Base-by-base conservation (phyloP, 1,139 yeast genomes). In the Pichia cactophila region DNA sequence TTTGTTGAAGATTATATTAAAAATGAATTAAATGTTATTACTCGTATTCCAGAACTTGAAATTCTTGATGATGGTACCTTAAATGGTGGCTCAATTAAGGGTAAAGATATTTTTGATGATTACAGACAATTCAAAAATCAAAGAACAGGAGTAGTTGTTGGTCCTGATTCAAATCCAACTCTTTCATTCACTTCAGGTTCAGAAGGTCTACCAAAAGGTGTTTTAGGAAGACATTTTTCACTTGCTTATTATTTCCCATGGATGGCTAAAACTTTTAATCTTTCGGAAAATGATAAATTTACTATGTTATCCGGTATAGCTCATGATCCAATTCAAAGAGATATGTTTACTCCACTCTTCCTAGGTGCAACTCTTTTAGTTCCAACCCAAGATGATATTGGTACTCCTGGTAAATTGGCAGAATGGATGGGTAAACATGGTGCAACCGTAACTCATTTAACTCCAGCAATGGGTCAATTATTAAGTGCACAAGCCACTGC, bases 391-490 rank as follows among this genome's bases (percentile, higher is more conserved):
- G 97, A 92, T 65, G 99, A 94, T 65, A 92, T 92, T 62, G 98
- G 98, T 46, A 92, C 98, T 5, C 98, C 99, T 7, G 98, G 98
- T 40, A 83, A 84, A 63, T 74, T 92, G 50, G 98, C 99, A 6
- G 94, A 87, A 60, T 92, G 99, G 99, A 89, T 94, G 95, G 81
- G 85, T 38, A 81, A 77, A 54, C 80, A 89, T 60, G 87, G 86
- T 26, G 97, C 97, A 31, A 84, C 97, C 3, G 97, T 92, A 1
- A 92, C 99, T 1, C 99, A 92, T 67, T 76, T 92, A 68, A 92
- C 99, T 0, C 99, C 99, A 8, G 98, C 98, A 4, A 92, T 94
- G 98, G 99, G 99, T 54, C 99, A 92, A 69, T 73, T 92, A 54
- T 75, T 94, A 61, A 85, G 96, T 56, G 97, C 98, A 2, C 97